Percentiles rank a stretch among this genome's conserved stretches.
These are phyloP conservation scores for Ramichloridium luteum DNA, from an alignment of 2,329 filamentous ascomycete genomes.

Conservation along the genomic window DNA sequence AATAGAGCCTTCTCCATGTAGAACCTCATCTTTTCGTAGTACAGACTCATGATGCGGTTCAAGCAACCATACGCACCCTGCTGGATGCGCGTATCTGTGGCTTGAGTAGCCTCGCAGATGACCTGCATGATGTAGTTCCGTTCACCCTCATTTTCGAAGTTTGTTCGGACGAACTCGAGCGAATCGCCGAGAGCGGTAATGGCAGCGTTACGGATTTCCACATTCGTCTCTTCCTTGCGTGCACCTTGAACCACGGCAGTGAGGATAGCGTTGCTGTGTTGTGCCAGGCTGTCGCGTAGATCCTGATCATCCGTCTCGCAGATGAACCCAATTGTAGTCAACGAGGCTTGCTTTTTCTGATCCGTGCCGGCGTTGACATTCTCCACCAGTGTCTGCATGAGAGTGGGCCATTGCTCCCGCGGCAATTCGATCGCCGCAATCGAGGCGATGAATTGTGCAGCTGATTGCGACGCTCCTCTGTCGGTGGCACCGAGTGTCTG, in stretches of 20 bases:
- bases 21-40: constrained; percentile 99
- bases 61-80: constrained; percentile 93
- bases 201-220: constrained; percentile 80
- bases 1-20: constrained; percentile 99
- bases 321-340: constrained; percentile 96
- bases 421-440: constrained; percentile 93
- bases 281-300: constrained; percentile 63
- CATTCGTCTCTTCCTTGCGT: constrained; percentile 86
- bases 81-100: constrained; percentile 79
- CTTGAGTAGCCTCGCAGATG: constrained; percentile 96
- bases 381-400: constrained; percentile 79
- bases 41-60: constrained; percentile 96
- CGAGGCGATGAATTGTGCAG: constrained; percentile 88
- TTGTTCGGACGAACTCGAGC: constrained; percentile 92
- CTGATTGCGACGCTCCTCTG: constrained; percentile 70
- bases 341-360: constrained; percentile 83
- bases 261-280: constrained; percentile 93
- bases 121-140: constrained; percentile 99
- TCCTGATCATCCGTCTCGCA: constrained; percentile 91
- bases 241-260: constrained; percentile 96
- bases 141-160: constrained; percentile 98
- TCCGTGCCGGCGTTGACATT: constrained; percentile 80
- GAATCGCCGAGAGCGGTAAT: constrained; percentile 92
- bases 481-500: constrained; percentile 73
- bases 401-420: constrained; percentile 80